Conservation (phyloP, 331 rosid species). For the Phaseolus coccineus region DNA sequence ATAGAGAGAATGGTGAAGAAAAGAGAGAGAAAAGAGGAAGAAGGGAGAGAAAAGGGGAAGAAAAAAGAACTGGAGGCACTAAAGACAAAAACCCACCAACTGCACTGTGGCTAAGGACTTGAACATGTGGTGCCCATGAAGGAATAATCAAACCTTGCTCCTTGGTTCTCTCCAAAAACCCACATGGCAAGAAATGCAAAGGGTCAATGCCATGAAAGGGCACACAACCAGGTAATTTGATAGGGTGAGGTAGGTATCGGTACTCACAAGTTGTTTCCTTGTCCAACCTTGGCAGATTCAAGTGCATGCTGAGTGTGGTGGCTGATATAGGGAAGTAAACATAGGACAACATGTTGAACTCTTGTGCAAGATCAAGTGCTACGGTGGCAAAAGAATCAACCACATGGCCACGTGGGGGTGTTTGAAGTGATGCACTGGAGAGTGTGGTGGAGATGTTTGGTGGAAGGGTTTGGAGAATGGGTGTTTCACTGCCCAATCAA, state of each 20-base stretch:
- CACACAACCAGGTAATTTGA: constrained; percentile 28
- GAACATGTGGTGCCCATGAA: constrained; percentile 42
- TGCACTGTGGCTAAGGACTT: constrained; percentile 38
- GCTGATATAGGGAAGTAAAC: neutral
- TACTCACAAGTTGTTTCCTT: constrained; percentile 23
- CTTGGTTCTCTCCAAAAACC: constrained; percentile 36
- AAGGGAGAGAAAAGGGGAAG: no score
- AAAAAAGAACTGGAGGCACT: no score
- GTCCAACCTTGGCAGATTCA: neutral
- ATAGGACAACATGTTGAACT: constrained; percentile 39
- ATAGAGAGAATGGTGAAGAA: no score
- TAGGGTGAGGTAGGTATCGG: neutral
- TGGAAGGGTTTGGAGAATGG: constrained; percentile 36
- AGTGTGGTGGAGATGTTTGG: constrained; percentile 9
- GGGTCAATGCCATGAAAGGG: constrained; percentile 35
- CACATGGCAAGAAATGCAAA: constrained; percentile 12
- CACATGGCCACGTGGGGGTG: constrained; percentile 25
- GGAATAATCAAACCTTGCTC: constrained; percentile 36
- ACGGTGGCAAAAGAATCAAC: neutral
- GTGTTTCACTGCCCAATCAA: no score
- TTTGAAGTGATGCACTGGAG: neutral
- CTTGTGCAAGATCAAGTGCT: constrained; percentile 8
- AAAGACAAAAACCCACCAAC: constrained; percentile 30
- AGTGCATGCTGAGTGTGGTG: neutral
- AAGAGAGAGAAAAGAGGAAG: no score